phyloP scores from a whole-genome alignment of 164 flowering plant genomes.

The Vitis rupestris region DNA sequence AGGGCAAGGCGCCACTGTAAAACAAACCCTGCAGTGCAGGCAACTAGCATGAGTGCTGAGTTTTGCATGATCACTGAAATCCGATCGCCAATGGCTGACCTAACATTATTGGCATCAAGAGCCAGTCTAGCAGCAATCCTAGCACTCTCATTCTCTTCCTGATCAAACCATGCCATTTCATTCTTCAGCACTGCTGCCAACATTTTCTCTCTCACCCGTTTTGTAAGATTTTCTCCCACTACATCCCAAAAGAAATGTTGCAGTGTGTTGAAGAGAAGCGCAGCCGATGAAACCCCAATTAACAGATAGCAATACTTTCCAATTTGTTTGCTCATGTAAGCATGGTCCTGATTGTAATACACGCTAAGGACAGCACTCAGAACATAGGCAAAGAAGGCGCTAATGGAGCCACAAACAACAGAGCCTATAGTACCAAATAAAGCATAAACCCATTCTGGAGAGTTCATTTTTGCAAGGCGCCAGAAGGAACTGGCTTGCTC shows the following conservation, averaged over 20 bases:
- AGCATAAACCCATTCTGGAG: conserved; percentile 92
- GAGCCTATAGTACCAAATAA: conserved; percentile 91
- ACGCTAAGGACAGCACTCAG: conserved; percentile 93
- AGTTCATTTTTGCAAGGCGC: conserved; percentile 95
- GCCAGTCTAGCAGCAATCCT: conserved; percentile 86
- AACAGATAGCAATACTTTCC: conserved; percentile 81
- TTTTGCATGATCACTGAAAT: conserved; percentile 97
- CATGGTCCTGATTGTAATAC: conserved; percentile 78
- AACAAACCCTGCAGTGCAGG: conserved; percentile 94
- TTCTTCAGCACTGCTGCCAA: conserved; percentile 77
- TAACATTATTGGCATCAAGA: conserved; percentile 90
- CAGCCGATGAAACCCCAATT: conserved; percentile 92
- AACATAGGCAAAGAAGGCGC: conserved; percentile 91
- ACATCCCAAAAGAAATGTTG: conserved; percentile 96
- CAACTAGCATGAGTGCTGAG: conserved; percentile 88
- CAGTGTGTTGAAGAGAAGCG: conserved; percentile 82
- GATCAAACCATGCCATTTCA: conserved; percentile 97
- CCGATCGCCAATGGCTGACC: conserved; percentile 96
- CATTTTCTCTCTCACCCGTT: conserved; percentile 92
- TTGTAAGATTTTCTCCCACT: conserved; percentile 93
- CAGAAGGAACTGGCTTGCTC: conserved; percentile 95
- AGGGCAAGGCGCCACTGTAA: conserved; percentile 98
- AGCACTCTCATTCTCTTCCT: conserved; percentile 91
- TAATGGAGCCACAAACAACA: conserved; percentile 77
- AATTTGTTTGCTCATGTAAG: conserved; percentile 74